Base-by-base conservation (phyloP, 495 filamentous ascomycete species). In the Apiosordaria backusii region DNA sequence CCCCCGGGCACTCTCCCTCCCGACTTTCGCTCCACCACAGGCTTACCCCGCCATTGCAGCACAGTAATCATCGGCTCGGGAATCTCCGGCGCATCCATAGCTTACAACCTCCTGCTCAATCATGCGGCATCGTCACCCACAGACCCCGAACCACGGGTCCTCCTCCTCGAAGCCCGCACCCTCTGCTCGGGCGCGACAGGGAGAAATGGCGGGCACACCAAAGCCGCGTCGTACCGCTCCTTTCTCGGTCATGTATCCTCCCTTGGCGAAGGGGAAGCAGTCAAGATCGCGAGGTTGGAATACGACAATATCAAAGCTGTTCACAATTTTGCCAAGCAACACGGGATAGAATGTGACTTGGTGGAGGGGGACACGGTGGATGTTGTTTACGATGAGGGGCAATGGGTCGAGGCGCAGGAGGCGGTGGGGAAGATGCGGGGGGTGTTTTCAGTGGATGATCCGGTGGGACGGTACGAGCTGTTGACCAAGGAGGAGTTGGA, bases 51-150 rank as follows among this genome's bases (percentile, higher is more conserved):
- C 0, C 74, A 76, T 1, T 82, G 79, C 52, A 84, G 90, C 65
- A 81, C 81, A 45, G 81, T 88, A 18, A 84, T 92, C 54, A 86
- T 92, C 61, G 90, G 90, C 27, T 89, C 86, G 50, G 90, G 90
- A 4, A 90, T 91, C 63, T 88, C 87, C 0, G 88, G 90, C 15
- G 80, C 87, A 0, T 77, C 83, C 0, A 76, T 89, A 3, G 85
- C 88, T 7, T 87, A 82, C 75, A 82, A 84, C 15, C 75, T 91
- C 0, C 77, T 91, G 5, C 52, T 5, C 4, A 50, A 16, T 7
- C 6, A 50, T 7, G 40, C 40, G 7, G 40, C n/a, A 50, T 6
- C 7, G 16, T 50, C 7, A 6, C 16, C 40, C 7, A 50, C 6
- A 50, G 40, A 50, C n/a, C n/a, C n/a, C n/a, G n/a, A 50, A 7